Percentiles rank a stretch among this genome's conserved stretches.
Evolutionary conservation across 2,329 filamentous ascomycete genomes (phyloP).

Genomic region (Lachnellula willkommii): DNA sequence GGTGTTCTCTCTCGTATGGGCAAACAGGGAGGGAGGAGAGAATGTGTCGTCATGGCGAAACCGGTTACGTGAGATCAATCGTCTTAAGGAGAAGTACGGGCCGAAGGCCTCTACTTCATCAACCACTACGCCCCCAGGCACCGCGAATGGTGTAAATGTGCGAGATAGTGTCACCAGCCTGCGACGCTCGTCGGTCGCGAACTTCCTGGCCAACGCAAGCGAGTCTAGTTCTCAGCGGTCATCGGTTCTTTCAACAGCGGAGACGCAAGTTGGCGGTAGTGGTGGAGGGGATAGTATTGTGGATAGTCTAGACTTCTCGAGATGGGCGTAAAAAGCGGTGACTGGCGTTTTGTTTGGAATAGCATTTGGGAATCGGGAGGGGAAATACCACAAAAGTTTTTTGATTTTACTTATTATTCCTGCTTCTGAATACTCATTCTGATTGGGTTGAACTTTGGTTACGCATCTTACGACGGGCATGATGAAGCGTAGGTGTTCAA

Average conservation of each 20-base stretch:
- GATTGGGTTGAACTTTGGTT: neutral
- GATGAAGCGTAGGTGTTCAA: neutral
- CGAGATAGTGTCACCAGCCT: slow-evolving; percentile 58
- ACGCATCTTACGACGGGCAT: neutral
- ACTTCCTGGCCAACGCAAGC: slow-evolving; percentile 55
- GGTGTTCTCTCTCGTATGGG: slow-evolving; percentile 90
- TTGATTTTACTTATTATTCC: neutral
- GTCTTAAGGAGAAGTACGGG: slow-evolving; percentile 65
- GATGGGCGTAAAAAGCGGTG: slow-evolving; percentile 27
- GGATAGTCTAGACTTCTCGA: slow-evolving; percentile 32
- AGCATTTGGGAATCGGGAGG: neutral
- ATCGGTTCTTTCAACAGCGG: slow-evolving; percentile 51
- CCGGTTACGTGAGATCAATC: slow-evolving; percentile 77
- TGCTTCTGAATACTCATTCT: neutral
- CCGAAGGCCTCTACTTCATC: slow-evolving; percentile 36
- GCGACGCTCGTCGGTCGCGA: slow-evolving; percentile 58
- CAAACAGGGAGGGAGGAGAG: slow-evolving; percentile 68
- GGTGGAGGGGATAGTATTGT: slow-evolving; percentile 28
- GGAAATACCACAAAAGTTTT: slow-evolving; percentile 4
- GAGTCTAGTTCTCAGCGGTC: slow-evolving; percentile 54
- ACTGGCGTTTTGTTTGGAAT: neutral
- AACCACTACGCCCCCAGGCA: slow-evolving; percentile 28
- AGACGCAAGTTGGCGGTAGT: slow-evolving; percentile 42
- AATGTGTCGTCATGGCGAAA: slow-evolving; percentile 87
- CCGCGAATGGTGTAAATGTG: slow-evolving; percentile 37